These are phyloP conservation scores for Globisporangium megalacanthum DNA, from an alignment of 352 stramenopile genomes.

Conservation along the genomic window DNA sequence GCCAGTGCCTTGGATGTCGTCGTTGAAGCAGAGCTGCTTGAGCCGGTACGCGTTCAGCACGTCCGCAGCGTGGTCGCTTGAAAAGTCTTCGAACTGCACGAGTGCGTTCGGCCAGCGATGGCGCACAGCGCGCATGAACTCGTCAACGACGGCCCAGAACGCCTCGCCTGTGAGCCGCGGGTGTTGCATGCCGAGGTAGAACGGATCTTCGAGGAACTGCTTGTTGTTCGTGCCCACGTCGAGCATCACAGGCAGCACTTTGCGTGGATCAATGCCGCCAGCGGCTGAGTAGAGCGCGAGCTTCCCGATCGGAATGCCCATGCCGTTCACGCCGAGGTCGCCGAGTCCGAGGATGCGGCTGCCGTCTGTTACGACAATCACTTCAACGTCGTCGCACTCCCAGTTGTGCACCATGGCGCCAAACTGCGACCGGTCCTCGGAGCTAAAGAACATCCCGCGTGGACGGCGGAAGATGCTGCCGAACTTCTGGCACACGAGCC, in stretches of 20 bases:
- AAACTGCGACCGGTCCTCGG: conserved; percentile 88
- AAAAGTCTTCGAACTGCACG: conserved; percentile 97
- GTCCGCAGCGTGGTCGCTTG: conserved; percentile 80
- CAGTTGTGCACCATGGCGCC: conserved; percentile 94
- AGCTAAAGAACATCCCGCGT: conserved; percentile 94
- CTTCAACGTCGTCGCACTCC: conserved; percentile 94
- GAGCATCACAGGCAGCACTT: conserved; percentile 93
- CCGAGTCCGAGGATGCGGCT: conserved; percentile 95
- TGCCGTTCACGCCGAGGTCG: conserved; percentile 96
- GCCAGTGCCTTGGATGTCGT: conserved; percentile 98
- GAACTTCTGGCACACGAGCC: conserved; percentile 92
- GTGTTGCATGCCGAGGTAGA: conserved; percentile 94
- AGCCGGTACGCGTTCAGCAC: conserved; percentile 95
- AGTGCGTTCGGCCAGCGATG: conserved; percentile 91
- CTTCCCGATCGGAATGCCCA: conserved; percentile 98
- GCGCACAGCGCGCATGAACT: conserved; percentile 85
- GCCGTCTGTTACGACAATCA: conserved; percentile 97
- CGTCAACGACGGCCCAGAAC: conserved; percentile 96
- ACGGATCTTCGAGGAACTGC: conserved; percentile 89
- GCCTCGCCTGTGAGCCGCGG: conserved; percentile 83
- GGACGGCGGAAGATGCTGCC: conserved; percentile 86
- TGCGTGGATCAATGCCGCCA: conserved; percentile 92
- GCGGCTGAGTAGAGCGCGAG: conserved; percentile 93
- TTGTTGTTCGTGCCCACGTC: conserved; percentile 98
- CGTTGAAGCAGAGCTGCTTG: conserved; percentile 95